Base-by-base conservation (phyloP, 805 yeast genomes). In the Zygoascus tannicola region DNA sequence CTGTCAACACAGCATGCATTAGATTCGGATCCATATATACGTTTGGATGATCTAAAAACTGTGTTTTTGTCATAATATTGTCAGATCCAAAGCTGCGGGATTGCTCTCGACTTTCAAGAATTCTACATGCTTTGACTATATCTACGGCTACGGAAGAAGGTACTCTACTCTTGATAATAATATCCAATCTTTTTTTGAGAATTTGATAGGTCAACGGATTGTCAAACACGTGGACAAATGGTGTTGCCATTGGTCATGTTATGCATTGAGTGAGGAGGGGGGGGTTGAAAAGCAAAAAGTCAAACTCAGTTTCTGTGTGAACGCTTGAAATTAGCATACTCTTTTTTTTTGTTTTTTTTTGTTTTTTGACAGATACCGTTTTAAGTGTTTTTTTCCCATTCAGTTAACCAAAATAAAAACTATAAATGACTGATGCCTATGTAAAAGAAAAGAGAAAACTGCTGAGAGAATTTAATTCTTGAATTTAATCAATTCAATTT, bases 191-290 rank as follows among this genome's bases (percentile, higher is more conserved):
- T 3, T 37, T 8, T 14, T 23, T 22, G 8, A 37, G 32, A n/a
- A 15, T 37, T 3, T 21, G 40, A 7, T 21, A 16, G n/a, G 40
- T 23, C 40, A 37, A 22, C 32, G 40, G 40, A 15, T 14, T 14
- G 22, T 37, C 40, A 37, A 21, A 37, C 5, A 37, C 32, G n/a
- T 37, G 40, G 19, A 37, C 21, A 22, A 37, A 37, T 2, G 40
- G 40, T 7, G 5, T 15, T 5, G 20, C 19, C 26, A 4, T 18
- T 20, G 15, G 14, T 22, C 12, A 26, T 12, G 10, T 26, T n/a
- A n/a, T n/a, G n/a, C n/a, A n/a, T n/a, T n/a, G n/a, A n/a, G n/a
- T n/a, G n/a, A n/a, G n/a, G n/a, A n/a, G n/a, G n/a, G n/a, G n/a
- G n/a, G n/a, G n/a, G n/a, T n/a, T n/a, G n/a, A n/a, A n/a, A n/a